Evolutionary conservation across 148 eudicot genomes (phyloP), one percentile per base, ranked within the genome.

Genomic region (Talinum fruticosum): DNA sequence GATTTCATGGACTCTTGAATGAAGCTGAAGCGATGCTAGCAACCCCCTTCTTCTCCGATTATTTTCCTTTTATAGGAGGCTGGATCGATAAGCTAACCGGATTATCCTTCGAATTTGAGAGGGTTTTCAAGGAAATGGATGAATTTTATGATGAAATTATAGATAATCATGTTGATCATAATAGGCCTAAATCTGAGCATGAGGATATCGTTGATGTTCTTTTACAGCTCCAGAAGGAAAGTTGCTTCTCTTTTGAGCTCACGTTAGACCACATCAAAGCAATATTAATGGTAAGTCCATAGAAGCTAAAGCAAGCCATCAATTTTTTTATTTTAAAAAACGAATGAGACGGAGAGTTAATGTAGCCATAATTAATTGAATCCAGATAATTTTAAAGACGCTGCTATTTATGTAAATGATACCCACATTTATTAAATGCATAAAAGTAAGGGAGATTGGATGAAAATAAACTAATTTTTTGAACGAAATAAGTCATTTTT

Each of bases 261-360:
- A 82, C 85, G 19, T 23, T n/a, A 64, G 78, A 85, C 37, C 80
- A 85, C 34, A 38, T 85, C 77, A 82, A 85, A 37, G 87, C 84
- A 47, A 59, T 76, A 0, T 59, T 85, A 59, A 79, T 85, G 87
- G 84, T 82, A 85, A 26, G 0, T 37, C n/a, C n/a, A n/a, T n/a
- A n/a, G n/a, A n/a, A n/a, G n/a, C n/a, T n/a, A n/a, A n/a, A n/a
- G n/a, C n/a, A n/a, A n/a, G n/a, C n/a, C n/a, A n/a, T n/a, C n/a
- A n/a, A n/a, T n/a, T n/a, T n/a, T n/a, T n/a, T n/a, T n/a, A n/a
- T n/a, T n/a, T n/a, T n/a, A n/a, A n/a, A n/a, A n/a, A n/a, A n/a
- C n/a, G n/a, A n/a, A n/a, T n/a, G n/a, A n/a, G n/a, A n/a, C n/a
- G n/a, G n/a, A n/a, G n/a, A n/a, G n/a, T n/a, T n/a, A n/a, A n/a